These are phyloP conservation scores for Erythrophleum ivorense DNA, from an alignment of 331 rosid genomes.

Conservation along the genomic window DNA sequence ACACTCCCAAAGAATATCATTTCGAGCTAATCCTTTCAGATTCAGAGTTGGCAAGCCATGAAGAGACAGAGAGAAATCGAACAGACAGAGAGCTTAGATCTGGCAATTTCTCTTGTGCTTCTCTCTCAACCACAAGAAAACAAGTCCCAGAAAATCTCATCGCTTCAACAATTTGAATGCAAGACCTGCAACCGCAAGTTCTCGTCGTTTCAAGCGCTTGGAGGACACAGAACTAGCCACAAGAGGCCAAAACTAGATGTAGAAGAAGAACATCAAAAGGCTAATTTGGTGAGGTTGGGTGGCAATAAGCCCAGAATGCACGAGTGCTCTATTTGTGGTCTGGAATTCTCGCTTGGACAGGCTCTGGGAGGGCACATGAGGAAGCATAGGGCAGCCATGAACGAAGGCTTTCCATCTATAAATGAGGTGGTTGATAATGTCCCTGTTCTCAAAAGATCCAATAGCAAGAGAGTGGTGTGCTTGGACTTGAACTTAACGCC, in stretches of 20 bases:
- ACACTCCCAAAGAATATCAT: no score
- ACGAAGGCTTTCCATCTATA: slow-evolving; percentile 25
- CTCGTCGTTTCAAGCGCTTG: slow-evolving; percentile 75
- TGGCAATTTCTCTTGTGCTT: slow-evolving; percentile 56
- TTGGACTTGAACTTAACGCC: slow-evolving; percentile 88
- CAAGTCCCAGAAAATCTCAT: slow-evolving; percentile 10
- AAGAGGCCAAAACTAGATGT: slow-evolving; percentile 44
- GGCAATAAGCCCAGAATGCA: slow-evolving; percentile 39
- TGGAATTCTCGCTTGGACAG: slow-evolving; percentile 67
- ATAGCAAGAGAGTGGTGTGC: slow-evolving; percentile 51
- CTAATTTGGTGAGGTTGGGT: not conserved
- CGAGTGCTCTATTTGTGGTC: slow-evolving; percentile 70
- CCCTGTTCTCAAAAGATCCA: slow-evolving; percentile 56
- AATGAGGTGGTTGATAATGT: slow-evolving; percentile 23
- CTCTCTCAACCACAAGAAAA: slow-evolving; percentile 41
- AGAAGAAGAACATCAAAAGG: not conserved
- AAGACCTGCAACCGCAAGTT: slow-evolving; percentile 72
- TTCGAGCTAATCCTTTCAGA: no score
- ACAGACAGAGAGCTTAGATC: slow-evolving; percentile 37
- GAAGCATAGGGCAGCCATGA: slow-evolving; percentile 54
- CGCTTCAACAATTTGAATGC: slow-evolving; percentile 57
- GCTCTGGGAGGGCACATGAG: slow-evolving; percentile 94
- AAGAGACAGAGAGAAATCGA: slow-evolving; percentile 52
- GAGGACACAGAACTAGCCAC: slow-evolving; percentile 85
- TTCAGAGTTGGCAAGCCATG: slow-evolving; percentile 14